A percentile compares a stretch with the other conserved stretches of the same genome.
Evolutionary conservation across 805 yeast genomes (phyloP).

Genomic region (Brettanomyces bruxellensis): DNA sequence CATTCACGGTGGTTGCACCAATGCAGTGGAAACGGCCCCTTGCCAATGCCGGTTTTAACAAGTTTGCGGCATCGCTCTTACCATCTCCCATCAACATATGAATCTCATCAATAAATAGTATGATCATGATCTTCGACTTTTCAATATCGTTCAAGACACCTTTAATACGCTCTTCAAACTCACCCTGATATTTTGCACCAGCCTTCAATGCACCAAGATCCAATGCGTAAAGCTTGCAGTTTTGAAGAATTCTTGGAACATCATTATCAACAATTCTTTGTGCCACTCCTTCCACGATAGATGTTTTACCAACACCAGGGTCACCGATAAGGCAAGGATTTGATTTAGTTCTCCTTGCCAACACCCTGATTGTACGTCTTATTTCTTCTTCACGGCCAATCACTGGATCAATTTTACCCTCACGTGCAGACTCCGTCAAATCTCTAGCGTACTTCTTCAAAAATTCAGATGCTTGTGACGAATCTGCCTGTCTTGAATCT

Average conservation of each 20-base stretch:
- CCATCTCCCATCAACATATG: constrained; percentile 99
- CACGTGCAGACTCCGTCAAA: constrained; percentile 85
- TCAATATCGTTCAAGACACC: constrained; percentile 94
- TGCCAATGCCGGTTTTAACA: constrained; percentile 94
- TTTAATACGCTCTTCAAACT: constrained; percentile 94
- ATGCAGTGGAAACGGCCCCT: constrained; percentile 94
- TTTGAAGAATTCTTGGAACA: constrained; percentile 81
- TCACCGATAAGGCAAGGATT: constrained; percentile 97
- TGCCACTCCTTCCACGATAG: constrained; percentile 97
- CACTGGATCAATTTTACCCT: constrained; percentile 95
- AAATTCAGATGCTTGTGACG: constrained; percentile 77
- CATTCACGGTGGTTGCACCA: constrained; percentile 96
- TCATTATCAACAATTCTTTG: constrained; percentile 94
- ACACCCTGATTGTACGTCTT: constrained; percentile 85
- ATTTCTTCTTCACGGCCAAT: constrained; percentile 99
- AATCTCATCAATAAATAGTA: constrained; percentile 92
- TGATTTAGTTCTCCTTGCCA: constrained; percentile 95
- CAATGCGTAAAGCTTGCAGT: constrained; percentile 73
- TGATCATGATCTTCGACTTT: constrained; percentile 75
- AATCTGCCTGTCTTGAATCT: constrained; percentile 90
- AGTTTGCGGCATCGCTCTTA: constrained; percentile 92
- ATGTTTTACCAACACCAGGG: constrained; percentile 99
- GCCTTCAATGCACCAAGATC: constrained; percentile 97
- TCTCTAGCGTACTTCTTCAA: constrained; percentile 86
- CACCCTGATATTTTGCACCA: constrained; percentile 98